Evolutionary conservation across 192 early-diverging fungal genomes (phyloP), one percentile per base, ranked within the genome.

Genomic region (Kickxella alabastrina): DNA sequence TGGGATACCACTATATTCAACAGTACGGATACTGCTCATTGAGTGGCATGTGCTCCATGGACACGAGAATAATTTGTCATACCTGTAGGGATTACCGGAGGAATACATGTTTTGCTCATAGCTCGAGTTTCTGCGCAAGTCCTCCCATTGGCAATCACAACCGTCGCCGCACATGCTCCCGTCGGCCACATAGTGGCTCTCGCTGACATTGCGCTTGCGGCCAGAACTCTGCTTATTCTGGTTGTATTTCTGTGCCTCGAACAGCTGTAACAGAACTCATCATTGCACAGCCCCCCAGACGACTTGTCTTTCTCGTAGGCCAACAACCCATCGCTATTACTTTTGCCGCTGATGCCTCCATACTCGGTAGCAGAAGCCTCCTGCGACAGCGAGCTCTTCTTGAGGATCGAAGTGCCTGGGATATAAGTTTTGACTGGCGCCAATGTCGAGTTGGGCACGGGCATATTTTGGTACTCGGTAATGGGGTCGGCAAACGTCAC

Each of bases 401-500:
- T 43, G 42, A 43, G 42, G 24, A 43, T 43, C 3, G 42, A 43
- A 10, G 8, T 24, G 0, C 23, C 23, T 9, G 42, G n/a, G 22
- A 43, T 21, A 6, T n/a, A 4, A 6, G 42, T 26, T 21, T 24
- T 43, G 42, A 22, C 23, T 17, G 64, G 57, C 1, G 56, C 57
- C 3, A 46, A 59, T 4, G 55, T 49, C 17, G 54, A 27, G n/a
- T 27, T 15, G 42, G 25, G n/a, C 6, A 5, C 18, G 19, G 62
- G 54, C 39, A 58, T 39, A 18, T 59, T 35, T 3, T 35, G 29
- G 19, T 41, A 44, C 13, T 58, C 52, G 27, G 56, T 61, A 24
- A 71, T 58, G 4, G 68, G 68, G 37, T 71, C 48, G 32, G 56
- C 68, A 56, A 71, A 71, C n/a, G 61, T 64, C 28, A 64, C 68